Evolutionary conservation across 805 yeast species (phyloP).

Genomic region (Pichia cephalocereana): DNA sequence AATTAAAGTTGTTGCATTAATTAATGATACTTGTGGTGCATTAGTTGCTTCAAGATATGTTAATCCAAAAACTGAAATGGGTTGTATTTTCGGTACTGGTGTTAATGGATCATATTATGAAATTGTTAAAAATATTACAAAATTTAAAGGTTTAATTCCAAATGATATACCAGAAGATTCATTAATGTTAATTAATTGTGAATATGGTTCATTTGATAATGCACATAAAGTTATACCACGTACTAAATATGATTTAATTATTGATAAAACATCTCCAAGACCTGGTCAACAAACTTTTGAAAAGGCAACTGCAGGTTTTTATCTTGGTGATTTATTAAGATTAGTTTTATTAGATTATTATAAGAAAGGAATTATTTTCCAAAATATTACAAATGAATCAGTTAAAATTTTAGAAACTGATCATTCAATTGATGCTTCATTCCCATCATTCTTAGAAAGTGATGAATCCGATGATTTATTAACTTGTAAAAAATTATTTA

Average conservation of each 20-base stretch:
- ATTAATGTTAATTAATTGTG: slow-evolving; percentile 96
- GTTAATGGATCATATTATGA: slow-evolving; percentile 98
- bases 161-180: slow-evolving; percentile 58
- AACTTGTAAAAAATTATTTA: slow-evolving; percentile 65
- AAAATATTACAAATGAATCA: slow-evolving; percentile 45
- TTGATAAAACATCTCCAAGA: slow-evolving; percentile 88
- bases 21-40: slow-evolving; percentile 97
- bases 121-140: slow-evolving; percentile 63
- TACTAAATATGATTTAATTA: slow-evolving; percentile 73
- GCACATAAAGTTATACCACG: slow-evolving; percentile 84
- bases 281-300: slow-evolving; percentile 97
- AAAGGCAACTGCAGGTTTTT: slow-evolving; percentile 97
- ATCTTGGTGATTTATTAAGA: slow-evolving; percentile 88
- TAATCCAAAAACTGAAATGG: slow-evolving; percentile 88
- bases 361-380: slow-evolving; percentile 58
- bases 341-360: slow-evolving; percentile 68
- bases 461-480: slow-evolving; percentile 82
- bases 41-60: slow-evolving; percentile 93
- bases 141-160: slow-evolving; percentile 65
- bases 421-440: slow-evolving; percentile 81
- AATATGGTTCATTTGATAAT: slow-evolving; percentile 96
- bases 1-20: slow-evolving; percentile 83
- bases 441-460: slow-evolving; percentile 78
- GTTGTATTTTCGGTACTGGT: slow-evolving; percentile 96
- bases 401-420: slow-evolving; percentile 47